Evolutionary conservation across 139 green algal species (phyloP).

Genomic region (Zygnema circumcarinatum): DNA sequence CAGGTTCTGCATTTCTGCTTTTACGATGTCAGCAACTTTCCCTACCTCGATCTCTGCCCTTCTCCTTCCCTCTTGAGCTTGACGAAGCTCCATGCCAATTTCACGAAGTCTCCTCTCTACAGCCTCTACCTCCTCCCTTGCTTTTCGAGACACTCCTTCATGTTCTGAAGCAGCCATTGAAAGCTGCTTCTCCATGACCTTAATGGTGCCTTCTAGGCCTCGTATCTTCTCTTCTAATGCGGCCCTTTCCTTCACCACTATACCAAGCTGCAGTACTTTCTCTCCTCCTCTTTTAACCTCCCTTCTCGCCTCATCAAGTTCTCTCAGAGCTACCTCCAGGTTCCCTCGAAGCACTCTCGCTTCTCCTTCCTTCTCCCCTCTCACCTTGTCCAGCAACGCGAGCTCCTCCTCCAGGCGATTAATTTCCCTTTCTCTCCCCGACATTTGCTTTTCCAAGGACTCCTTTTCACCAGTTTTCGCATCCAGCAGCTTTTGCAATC

Average conservation of each 20-base stretch:
- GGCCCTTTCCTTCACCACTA: not conserved
- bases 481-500: not conserved
- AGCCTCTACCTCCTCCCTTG: not conserved
- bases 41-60: not conserved
- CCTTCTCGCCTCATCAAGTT: not conserved
- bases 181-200: not conserved
- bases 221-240: not conserved
- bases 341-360: not conserved
- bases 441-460: not conserved
- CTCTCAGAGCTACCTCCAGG: not conserved
- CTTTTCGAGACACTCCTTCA: not conserved
- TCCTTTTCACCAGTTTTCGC: not conserved
- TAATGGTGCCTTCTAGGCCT: not conserved
- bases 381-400: not conserved
- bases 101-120: not conserved
- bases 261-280: not conserved
- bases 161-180: not conserved
- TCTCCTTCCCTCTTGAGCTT: not conserved
- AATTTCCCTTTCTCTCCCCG: not conserved
- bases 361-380: not conserved
- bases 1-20: not conserved
- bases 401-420: not conserved
- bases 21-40: not conserved
- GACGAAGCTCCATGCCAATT: not conserved
- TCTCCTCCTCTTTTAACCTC: not conserved